Conservation (phyloP, 192 early-diverging fungal species). For the Dissophora globulifera region DNA sequence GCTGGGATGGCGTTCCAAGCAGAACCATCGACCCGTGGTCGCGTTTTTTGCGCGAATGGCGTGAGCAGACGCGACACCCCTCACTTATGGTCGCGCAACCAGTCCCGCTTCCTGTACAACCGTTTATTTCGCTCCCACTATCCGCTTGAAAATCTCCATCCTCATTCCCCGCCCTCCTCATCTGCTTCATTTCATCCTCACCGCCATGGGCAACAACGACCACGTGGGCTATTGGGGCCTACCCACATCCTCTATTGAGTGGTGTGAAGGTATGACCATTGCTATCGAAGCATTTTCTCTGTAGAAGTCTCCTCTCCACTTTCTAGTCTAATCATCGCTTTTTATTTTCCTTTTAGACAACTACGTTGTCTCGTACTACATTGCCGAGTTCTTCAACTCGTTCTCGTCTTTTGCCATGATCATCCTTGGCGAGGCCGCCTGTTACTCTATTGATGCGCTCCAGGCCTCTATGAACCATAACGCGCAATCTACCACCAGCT, state of each 20-base stretch:
- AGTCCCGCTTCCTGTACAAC: no score
- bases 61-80: no score
- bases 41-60: no score
- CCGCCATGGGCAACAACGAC: slow-evolving; percentile 7
- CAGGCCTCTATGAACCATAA: slow-evolving; percentile 18
- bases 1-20: no score
- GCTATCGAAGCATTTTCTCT: not conserved
- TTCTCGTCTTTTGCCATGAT: slow-evolving; percentile 77
- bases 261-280: slow-evolving; percentile 41
- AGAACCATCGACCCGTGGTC: no score
- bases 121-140: no score
- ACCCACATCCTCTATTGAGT: slow-evolving; percentile 66
- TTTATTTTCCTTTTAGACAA: slow-evolving; percentile 49
- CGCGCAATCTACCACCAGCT: not conserved
- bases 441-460: slow-evolving; percentile 27
- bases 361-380: slow-evolving; percentile 59
- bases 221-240: slow-evolving; percentile 59
- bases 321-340: no score
- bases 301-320: no score
- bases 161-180: not conserved
- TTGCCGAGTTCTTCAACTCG: slow-evolving; percentile 74
- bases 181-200: not conserved
- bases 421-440: slow-evolving; percentile 64
- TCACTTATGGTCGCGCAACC: no score
- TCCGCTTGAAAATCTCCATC: no score